Conservation (phyloP, 129 eudicot species). For the Chrysanthemum lavandulifolium region DNA sequence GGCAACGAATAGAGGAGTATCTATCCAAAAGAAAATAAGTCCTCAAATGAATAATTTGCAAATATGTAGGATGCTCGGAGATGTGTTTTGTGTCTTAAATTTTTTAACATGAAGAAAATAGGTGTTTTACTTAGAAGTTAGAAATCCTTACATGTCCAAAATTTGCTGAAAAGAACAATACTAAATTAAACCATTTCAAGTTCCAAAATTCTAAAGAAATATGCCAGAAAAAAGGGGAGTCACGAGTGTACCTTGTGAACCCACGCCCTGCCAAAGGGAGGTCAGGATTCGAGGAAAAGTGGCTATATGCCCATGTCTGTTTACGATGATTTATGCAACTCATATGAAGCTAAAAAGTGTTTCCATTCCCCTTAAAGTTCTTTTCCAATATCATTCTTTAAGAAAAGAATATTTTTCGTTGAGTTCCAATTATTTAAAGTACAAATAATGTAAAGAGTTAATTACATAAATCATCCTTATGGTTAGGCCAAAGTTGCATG, state of each 20-base stretch:
- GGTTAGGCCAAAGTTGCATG: no score
- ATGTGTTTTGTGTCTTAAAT: no score
- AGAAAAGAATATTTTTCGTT: not conserved
- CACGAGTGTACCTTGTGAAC: conserved; percentile 18
- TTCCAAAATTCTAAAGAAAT: not conserved
- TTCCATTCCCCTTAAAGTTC: conserved; percentile 21
- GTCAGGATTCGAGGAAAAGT: conserved; percentile 13
- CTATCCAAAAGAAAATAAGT: no score
- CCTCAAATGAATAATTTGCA: no score
- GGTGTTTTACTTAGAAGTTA: no score
- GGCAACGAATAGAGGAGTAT: no score
- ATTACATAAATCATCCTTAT: no score
- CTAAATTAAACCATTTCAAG: not conserved
- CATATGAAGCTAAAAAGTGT: conserved; percentile 23
- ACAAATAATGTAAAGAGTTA: no score
- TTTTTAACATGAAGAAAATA: no score
- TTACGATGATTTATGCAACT: not conserved
- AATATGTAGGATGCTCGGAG: no score
- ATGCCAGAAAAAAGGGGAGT: not conserved
- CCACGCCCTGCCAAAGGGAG: conserved; percentile 14
- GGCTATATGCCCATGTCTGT: not conserved
- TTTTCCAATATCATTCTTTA: conserved; percentile 8
- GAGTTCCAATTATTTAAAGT: not conserved
- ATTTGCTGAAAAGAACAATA: not conserved
- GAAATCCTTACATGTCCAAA: not conserved